Evolutionary conservation across 331 rosid genomes (phyloP).

Genomic region (Cydonia oblonga): DNA sequence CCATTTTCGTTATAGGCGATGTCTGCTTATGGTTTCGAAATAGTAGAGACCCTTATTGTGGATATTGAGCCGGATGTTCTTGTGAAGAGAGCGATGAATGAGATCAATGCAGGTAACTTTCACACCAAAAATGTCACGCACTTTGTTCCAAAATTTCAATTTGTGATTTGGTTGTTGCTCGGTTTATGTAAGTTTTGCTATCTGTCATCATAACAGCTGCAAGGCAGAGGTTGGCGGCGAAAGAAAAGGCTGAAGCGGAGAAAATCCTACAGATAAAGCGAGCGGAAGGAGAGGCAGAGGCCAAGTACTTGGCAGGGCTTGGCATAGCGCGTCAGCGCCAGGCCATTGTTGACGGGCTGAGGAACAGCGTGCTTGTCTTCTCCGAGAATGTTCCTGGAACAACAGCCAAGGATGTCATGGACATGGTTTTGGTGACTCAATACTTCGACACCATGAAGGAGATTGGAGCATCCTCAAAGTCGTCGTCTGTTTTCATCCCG

Average conservation of each 20-base stretch:
- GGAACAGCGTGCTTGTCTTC: conserved; percentile 68
- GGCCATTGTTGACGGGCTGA: conserved; percentile 72
- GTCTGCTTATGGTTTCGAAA: conserved; percentile 63
- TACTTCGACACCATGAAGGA: conserved; percentile 88
- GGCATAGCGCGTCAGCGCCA: conserved; percentile 84
- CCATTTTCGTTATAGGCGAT: conserved; percentile 41
- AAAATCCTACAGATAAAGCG: conserved; percentile 68
- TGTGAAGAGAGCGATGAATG: conserved; percentile 75
- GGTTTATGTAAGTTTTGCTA: neutral
- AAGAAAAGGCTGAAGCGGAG: conserved; percentile 79
- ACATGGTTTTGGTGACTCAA: conserved; percentile 79
- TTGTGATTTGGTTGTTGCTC: neutral
- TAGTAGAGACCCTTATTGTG: conserved; percentile 70
- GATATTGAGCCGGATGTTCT: conserved; percentile 62
- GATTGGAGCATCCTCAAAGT: conserved; percentile 73
- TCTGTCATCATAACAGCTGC: conserved; percentile 42
- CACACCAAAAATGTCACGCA: no score
- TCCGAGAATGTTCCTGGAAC: conserved; percentile 72
- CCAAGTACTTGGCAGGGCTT: conserved; percentile 73
- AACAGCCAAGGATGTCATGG: conserved; percentile 66
- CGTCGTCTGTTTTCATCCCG: conserved; percentile 73
- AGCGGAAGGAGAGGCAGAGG: conserved; percentile 82
- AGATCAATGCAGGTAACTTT: conserved; percentile 62
- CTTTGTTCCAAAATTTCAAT: no score
- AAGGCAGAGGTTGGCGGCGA: conserved; percentile 75